Percentiles rank a stretch among this genome's conserved stretches.
Conservation (phyloP, 2,329 filamentous ascomycete genomes). For the Ascochyta fabae region DNA sequence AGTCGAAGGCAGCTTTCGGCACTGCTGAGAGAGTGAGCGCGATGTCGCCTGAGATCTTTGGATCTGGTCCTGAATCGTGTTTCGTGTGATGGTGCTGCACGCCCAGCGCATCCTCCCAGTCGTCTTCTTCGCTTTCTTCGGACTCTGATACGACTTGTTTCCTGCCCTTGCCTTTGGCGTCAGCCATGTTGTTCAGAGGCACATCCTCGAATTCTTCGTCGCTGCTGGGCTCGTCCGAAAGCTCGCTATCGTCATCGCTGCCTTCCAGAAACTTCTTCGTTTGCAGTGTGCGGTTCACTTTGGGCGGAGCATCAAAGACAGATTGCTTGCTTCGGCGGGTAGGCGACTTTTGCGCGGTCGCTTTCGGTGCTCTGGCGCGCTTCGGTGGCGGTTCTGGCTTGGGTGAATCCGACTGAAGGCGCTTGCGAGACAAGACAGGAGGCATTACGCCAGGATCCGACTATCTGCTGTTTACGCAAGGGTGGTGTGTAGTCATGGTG, state of each 20-base stretch:
- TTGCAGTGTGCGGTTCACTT: conserved; percentile 40
- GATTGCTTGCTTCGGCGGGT: conserved; percentile 44
- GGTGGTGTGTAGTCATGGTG: not conserved
- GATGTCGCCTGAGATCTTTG: conserved; percentile 68
- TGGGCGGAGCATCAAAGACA: conserved; percentile 51
- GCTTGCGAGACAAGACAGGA: conserved; percentile 71
- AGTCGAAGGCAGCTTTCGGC: conserved; percentile 33
- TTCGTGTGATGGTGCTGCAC: conserved; percentile 43
- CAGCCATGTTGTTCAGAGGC: conserved; percentile 29
- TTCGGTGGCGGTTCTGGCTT: conserved; percentile 45
- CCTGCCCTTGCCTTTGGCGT: conserved; percentile 54
- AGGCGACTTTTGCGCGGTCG: conserved; percentile 23
- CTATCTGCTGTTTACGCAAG: not conserved
- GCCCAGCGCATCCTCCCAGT: conserved; percentile 50
- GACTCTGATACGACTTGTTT: conserved; percentile 36
- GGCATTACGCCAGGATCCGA: conserved; percentile 60
- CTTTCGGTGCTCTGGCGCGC: conserved; percentile 27
- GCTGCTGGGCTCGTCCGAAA: conserved; percentile 52
- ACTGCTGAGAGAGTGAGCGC: conserved; percentile 68
- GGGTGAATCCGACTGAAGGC: conserved; percentile 59
- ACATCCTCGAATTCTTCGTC: conserved; percentile 59
- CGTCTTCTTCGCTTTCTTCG: conserved; percentile 49
- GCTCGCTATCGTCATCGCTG: conserved; percentile 50
- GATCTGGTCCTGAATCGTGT: conserved; percentile 48
- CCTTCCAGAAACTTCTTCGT: conserved; percentile 49